These are phyloP conservation scores for Laguncularia racemosa DNA, from an alignment of 345 rosid species.

Conservation along the genomic window DNA sequence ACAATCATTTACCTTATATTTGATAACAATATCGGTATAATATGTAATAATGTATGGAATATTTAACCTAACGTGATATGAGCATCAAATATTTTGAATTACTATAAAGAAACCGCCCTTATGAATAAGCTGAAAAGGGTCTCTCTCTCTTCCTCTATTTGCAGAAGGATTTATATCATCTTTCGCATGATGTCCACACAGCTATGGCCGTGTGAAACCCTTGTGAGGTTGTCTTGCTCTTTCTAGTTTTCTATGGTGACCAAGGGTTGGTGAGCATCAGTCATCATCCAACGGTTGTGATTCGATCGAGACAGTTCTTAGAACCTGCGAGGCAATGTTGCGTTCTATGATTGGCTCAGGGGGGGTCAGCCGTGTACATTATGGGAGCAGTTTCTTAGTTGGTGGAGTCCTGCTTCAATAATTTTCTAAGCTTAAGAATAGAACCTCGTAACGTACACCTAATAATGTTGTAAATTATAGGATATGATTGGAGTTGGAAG, in stretches of 20 bases:
- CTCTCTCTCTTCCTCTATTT: background rate
- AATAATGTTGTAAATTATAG: background rate
- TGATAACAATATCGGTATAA: too few relatives aligned
- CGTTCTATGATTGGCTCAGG: too few relatives aligned
- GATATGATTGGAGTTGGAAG: background rate
- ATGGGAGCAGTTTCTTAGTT: background rate
- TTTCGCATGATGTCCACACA: too few relatives aligned
- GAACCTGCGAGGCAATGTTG: too few relatives aligned
- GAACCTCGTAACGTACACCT: constrained; percentile 5
- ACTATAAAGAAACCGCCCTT: too few relatives aligned
- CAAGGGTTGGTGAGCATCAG: constrained; percentile 6
- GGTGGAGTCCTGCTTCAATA: background rate
- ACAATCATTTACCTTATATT: background rate
- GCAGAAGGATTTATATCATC: too few relatives aligned
- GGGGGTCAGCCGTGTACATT: background rate
- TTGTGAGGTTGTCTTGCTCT: background rate
- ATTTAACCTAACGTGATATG: too few relatives aligned
- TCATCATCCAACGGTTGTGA: constrained; percentile 12
- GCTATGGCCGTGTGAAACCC: too few relatives aligned
- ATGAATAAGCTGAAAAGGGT: too few relatives aligned
- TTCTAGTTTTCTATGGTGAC: background rate
- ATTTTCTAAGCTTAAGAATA: constrained; percentile 4
- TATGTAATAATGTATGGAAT: too few relatives aligned
- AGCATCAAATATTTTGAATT: too few relatives aligned
- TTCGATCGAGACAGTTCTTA: constrained; percentile 4